phyloP scores from a whole-genome alignment of 768 basidiomycete species.

The Gymnopilus dilepis region DNA sequence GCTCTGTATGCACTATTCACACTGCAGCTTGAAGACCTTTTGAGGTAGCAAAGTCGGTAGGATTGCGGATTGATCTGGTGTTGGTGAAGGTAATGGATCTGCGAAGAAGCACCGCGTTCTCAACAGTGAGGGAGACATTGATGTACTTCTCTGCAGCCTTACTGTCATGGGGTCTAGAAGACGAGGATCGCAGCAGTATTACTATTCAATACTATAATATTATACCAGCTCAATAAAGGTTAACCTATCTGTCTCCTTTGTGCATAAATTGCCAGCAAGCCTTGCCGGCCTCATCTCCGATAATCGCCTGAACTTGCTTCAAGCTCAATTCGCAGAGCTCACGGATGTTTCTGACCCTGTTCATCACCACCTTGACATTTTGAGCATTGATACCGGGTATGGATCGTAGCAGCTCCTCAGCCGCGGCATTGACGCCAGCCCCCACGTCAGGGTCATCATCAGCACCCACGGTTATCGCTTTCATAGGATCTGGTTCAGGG shows the following conservation, averaged over 20 bases:
- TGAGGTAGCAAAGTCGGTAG: no score
- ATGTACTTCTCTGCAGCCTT: no score
- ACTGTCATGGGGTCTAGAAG: no score
- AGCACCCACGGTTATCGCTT: conserved; percentile 81
- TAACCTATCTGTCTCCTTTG: conserved; percentile 60
- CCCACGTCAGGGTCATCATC: conserved; percentile 74
- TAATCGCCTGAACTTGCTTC: conserved; percentile 67
- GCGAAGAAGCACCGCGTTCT: no score
- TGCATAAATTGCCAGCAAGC: conserved; percentile 85
- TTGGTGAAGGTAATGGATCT: no score
- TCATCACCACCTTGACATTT: conserved; percentile 86
- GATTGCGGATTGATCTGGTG: no score
- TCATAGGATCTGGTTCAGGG: conserved; percentile 78
- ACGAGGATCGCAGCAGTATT: no score
- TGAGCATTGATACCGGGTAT: conserved; percentile 87
- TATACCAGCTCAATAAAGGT: neutral
- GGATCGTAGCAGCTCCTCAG: conserved; percentile 82
- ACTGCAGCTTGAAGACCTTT: no score
- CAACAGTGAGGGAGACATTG: no score
- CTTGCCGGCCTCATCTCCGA: conserved; percentile 84
- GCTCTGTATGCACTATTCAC: no score
- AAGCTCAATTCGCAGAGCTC: conserved; percentile 72
- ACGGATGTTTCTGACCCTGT: conserved; percentile 75
- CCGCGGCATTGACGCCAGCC: conserved; percentile 71
- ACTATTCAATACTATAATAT: neutral